Conservation (phyloP, 768 basidiomycete genomes). For the Suillus paluster region DNA sequence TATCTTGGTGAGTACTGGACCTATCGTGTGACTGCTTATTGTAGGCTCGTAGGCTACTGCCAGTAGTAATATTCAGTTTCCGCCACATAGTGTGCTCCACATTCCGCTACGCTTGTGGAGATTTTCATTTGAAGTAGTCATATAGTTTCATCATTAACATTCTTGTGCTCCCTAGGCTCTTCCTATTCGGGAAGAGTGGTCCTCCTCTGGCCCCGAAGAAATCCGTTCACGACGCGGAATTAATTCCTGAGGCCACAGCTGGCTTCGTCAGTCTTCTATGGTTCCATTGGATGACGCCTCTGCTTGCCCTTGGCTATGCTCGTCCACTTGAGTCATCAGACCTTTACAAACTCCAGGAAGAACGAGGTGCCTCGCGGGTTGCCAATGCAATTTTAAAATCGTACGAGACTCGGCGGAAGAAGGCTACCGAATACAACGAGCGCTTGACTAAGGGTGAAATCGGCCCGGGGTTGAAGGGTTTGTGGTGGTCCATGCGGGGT, state of each 20-base stretch:
- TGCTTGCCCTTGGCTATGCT: slow-evolving; percentile 76
- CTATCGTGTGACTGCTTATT: neutral
- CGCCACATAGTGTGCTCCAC: neutral
- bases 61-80: too few species aligned
- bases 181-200: slow-evolving; percentile 9
- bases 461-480: slow-evolving; percentile 51
- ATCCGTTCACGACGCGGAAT: slow-evolving; percentile 61
- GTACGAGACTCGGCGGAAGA: slow-evolving; percentile 59
- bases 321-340: slow-evolving; percentile 82
- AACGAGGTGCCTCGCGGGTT: slow-evolving; percentile 60
- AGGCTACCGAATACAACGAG: slow-evolving; percentile 72
- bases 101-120: neutral
- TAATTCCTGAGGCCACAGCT: slow-evolving; percentile 72
- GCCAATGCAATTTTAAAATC: slow-evolving; percentile 66
- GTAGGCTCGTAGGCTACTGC: neutral
- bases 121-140: neutral
- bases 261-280: slow-evolving; percentile 60
- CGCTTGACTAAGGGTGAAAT: slow-evolving; percentile 69
- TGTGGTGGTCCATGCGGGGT: slow-evolving; percentile 63
- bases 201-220: slow-evolving; percentile 48
- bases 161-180: slow-evolving; percentile 8
- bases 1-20: neutral
- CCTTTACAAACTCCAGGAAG: slow-evolving; percentile 75
- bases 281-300: slow-evolving; percentile 76
- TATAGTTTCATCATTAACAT: neutral